These are phyloP conservation scores for Mollisia scopiformis DNA, from an alignment of 2,329 filamentous ascomycete genomes.

Conservation along the genomic window DNA sequence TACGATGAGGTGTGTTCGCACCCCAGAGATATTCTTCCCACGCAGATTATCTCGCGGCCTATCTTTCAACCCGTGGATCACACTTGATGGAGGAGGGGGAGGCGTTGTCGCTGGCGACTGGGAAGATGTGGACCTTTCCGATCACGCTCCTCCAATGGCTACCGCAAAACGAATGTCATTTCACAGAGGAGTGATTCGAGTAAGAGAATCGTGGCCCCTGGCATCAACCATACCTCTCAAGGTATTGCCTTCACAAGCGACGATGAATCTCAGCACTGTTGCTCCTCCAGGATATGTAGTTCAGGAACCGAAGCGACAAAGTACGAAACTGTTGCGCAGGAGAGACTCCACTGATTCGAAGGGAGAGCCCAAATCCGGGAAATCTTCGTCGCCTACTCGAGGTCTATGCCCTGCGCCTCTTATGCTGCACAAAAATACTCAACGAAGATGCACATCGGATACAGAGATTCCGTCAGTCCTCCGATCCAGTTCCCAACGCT, in stretches of 20 bases:
- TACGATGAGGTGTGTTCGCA: constrained; percentile 14
- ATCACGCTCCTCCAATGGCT: constrained; percentile 10
- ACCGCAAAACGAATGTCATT: constrained; percentile 20
- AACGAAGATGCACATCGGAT: constrained; percentile 26
- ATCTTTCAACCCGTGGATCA: constrained; percentile 15
- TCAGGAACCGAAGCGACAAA: constrained; percentile 22
- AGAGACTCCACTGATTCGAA: constrained; percentile 4
- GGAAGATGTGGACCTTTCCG: constrained; percentile 7
- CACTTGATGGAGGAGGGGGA: constrained; percentile 10
- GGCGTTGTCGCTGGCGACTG: constrained; percentile 6
- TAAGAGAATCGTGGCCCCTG: constrained; percentile 36
- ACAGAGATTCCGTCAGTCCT: constrained; percentile 31
- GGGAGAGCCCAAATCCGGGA: neutral
- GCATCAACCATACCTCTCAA: constrained; percentile 19
- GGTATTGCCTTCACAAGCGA: constrained; percentile 22
- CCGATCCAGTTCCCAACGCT: constrained; percentile 30
- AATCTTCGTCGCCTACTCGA: neutral
- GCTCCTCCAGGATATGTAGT: constrained; percentile 33
- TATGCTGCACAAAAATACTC: constrained; percentile 1
- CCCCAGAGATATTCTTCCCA: constrained; percentile 7
- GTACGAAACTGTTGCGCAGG: constrained; percentile 2
- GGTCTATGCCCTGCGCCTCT: constrained; percentile 2
- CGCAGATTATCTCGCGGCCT: constrained; percentile 12
- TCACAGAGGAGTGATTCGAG: constrained; percentile 19
- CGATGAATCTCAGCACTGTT: constrained; percentile 26